Base-by-base conservation (phyloP, 306 rosid genomes). In the Coriaria nepalensis region DNA sequence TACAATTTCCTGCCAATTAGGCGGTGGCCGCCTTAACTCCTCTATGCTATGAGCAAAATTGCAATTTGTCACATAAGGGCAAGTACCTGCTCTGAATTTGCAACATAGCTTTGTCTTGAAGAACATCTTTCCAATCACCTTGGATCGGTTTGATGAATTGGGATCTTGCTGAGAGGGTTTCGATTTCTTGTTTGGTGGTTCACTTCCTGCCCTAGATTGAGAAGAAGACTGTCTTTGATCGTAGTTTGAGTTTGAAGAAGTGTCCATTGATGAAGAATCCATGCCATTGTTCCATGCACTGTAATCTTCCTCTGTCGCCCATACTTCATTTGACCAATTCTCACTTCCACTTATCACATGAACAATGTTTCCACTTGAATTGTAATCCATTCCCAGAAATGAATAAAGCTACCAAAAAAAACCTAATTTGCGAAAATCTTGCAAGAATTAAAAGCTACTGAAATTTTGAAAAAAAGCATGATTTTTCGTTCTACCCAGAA, bases 261-360 rank as follows among this genome's bases (percentile, higher is more conserved):
- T 66, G 45, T 88, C 97, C 29, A 20, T 20, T 0, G 58, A 65
- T 6, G 59, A 55, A 7, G 60, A 60, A 4, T 68, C 79, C 0
- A 35, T 57, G 43, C 66, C 62, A 9, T 71, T 79, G 75, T 73
- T 77, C 92, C 92, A 92, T 68, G 71, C 82, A 35, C 85, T 64
- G 60, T 92, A 92, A 47, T 92, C 98, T 1, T 92, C 98, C 47
- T 92, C 98, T 1, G 98, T 92, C 0, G 98, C 98, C 98, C 98
- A 92, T 51, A 77, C 84, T 5, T 92, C 98, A 1, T 54, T 49
- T 0, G 84, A 52, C 98, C 98, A 90, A 61, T 62, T 83, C 0
- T 83, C 94, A 9, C 57, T 61, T 4, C 76, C 78, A 39, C 55
- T 73, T 37, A 85, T 59, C 45, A 85, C 78, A 53, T 92, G 98